Base-by-base conservation (phyloP, 2,329 filamentous ascomycete genomes). In the Polytolypa hystricis region DNA sequence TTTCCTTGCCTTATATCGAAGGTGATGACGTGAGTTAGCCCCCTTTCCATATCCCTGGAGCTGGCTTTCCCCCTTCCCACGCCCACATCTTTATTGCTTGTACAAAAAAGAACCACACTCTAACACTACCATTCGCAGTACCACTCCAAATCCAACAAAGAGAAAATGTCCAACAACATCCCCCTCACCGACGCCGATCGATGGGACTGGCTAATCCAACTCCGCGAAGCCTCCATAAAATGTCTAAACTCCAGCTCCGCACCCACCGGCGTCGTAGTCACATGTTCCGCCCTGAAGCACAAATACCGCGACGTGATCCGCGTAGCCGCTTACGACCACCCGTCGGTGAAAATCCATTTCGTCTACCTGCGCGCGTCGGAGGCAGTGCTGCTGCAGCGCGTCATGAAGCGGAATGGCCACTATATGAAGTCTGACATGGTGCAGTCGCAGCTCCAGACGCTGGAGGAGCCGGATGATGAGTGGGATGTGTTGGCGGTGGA, bases 371-470 rank as follows among this genome's bases (percentile, higher is more conserved):
- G 80, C 46, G 85, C 87, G 1, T 67, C 75, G 29, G 82, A 93
- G 58, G 73, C 78, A 39, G 70, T 83, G 7, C 72, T 96, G 19
- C 66, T 93, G 39, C 65, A 79, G 49, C 76, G 91, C 6, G 87
- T 96, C 6, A 69, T 71, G 21, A 67, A 71, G 26, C 75, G 91
- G 47, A 65, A 87, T 62, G 78, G 78, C 35, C 91, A 98, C 58
- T 98, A 91, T 62, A 95, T 98, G 87, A 89, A 91, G 51, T 81
- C 84, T 48, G 75, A 77, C 51, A 96, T 98, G 89, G 87, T 98
- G 6, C 79, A 82, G 52, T 93, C 85, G 62, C 91, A 98, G 57
- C 81, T 96, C 47, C 75, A 79, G 44, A 81, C 78, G 35, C 71
- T 98, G n/a, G 89, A 98, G 63, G 77, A 81, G 43, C 91, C 91